A percentile compares a stretch with the other conserved stretches of the same genome.
phyloP scores from a whole-genome alignment of 2,329 filamentous ascomycete genomes.

The Colletotrichum ledebouriae region DNA sequence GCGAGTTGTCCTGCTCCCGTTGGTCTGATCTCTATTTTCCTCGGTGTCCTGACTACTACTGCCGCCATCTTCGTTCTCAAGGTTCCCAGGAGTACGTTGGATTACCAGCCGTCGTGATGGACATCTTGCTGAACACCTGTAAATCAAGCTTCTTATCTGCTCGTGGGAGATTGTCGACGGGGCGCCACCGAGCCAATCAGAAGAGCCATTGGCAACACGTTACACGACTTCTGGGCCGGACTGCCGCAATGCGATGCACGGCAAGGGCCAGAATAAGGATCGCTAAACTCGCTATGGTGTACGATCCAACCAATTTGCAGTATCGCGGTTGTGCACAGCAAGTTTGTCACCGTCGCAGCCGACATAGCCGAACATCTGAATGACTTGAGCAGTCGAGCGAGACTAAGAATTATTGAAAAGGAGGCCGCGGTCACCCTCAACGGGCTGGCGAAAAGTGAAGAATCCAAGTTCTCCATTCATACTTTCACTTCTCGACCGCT shows the following conservation, averaged over 20 bases:
- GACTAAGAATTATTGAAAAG: conserved; percentile 19
- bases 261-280: conserved; percentile 11
- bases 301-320: conserved; percentile 11
- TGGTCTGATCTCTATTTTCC: too few species aligned
- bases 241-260: conserved; percentile 1
- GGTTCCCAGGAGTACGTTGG: not conserved
- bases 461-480: conserved; percentile 1
- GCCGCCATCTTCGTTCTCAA: too few species aligned
- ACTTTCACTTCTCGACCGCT: not conserved
- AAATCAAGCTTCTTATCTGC: not conserved
- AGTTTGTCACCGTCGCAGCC: conserved; percentile 23
- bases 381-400: not conserved
- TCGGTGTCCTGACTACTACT: too few species aligned
- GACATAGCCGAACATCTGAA: not conserved
- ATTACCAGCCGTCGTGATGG: not conserved
- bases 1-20: too few species aligned
- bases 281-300: not conserved
- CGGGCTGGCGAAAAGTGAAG: not conserved
- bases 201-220: conserved; percentile 1
- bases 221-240: conserved; percentile 16
- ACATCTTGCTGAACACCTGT: not conserved
- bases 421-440: not conserved
- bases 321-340: not conserved
- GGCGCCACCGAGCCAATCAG: conserved; percentile 22
- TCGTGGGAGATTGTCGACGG: conserved; percentile 16